Evolutionary conservation across 2,329 filamentous ascomycete genomes (phyloP), one percentile per base, ranked within the genome.

Genomic region (Ampelomyces quisqualis): DNA sequence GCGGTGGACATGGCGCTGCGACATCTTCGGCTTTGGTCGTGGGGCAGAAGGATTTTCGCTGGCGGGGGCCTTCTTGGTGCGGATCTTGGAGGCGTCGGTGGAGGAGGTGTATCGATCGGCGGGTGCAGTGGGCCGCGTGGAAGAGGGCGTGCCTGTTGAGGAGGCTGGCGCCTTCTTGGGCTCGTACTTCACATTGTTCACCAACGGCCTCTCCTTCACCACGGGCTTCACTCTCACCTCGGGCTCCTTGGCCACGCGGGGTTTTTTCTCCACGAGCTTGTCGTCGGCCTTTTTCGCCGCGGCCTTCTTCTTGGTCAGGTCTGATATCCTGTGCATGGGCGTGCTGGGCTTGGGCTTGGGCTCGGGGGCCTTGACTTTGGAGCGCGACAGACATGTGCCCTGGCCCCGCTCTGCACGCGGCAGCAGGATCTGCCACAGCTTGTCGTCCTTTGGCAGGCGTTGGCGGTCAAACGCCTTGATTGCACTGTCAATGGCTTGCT

Each of bases 381-480:
- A 72, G 40, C 76, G 76, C 28, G 81, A 84, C 21, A 84, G 66
- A 26, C 75, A 72, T 47, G 77, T 82, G 34, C 81, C 81, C 57
- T 83, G 81, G 30, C 78, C 78, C 49, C 81, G 74, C 55, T 84
- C 80, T 34, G 79, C 74, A 53, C 75, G 75, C 6, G 79, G 79
- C 40, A 84, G 70, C 43, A 85, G 69, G 50, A 72, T 72, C 65
- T 85, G 80, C 81, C 81, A 85, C 14, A 80, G 67, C 56, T 77
- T 77, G 56, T 84, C 81, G 24, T 77, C 73, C 49, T 78, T 78
- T 5, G 77, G 75, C 13, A 84, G 68, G 19, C 81, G 73, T 65
- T 79, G 73, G 38, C 81, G 75, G 63, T 85, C 81, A 60, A 80
- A 84, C 29, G 81, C 79, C 38, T 76, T 77, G 55, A 84, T 77